phyloP scores from a whole-genome alignment of 2,329 filamentous ascomycete species.

The Aspergillus bombycis region DNA sequence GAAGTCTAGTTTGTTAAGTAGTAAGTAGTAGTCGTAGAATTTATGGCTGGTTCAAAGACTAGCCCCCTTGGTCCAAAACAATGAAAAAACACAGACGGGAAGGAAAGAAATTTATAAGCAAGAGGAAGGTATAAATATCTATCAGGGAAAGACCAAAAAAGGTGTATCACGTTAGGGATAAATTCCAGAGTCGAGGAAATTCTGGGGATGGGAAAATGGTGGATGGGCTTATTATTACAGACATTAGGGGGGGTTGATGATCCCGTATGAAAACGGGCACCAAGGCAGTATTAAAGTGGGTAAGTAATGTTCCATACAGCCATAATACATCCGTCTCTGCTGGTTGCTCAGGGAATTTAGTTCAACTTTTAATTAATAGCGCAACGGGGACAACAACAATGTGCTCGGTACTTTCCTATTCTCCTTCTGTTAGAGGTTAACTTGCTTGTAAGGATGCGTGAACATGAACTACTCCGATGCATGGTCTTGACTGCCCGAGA shows the following conservation, averaged over 20 bases:
- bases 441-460: background rate
- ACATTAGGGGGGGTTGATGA: background rate
- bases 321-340: background rate
- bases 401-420: background rate
- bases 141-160: constrained; percentile 1
- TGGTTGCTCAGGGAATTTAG: constrained; percentile 10
- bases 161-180: constrained; percentile 9
- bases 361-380: background rate
- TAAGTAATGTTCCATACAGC: background rate
- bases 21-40: constrained; percentile 2
- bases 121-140: constrained; percentile 1
- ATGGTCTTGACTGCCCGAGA: background rate
- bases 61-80: constrained; percentile 12
- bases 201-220: constrained; percentile 4
- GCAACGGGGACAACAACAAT: constrained; percentile 1
- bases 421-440: background rate
- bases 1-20: constrained; percentile 7
- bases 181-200: background rate
- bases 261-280: constrained; percentile 2
- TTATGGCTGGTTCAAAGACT: constrained; percentile 17
- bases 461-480: background rate
- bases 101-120: constrained; percentile 8
- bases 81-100: background rate
- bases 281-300: background rate
- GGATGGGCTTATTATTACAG: constrained; percentile 2